Base-by-base conservation (phyloP, 139 green algal species). In the Limnomonas spitsbergensis region DNA sequence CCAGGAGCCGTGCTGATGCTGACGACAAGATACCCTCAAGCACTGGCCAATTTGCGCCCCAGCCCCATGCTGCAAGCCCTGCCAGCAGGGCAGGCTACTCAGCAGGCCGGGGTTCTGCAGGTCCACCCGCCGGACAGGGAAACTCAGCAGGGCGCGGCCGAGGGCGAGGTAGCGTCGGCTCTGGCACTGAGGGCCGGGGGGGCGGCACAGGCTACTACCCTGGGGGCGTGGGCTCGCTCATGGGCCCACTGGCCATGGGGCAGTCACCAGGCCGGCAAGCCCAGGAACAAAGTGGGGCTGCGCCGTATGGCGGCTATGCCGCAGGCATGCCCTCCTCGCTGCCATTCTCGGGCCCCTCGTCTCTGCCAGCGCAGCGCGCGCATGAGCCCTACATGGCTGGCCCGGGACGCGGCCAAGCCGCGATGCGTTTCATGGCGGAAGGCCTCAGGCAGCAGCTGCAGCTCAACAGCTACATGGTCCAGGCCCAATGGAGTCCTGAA, bases 371-470 rank as follows among this genome's bases (percentile, higher is more conserved):
- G 24, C 31, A 72, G 9, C 69, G 69, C 6, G 7, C 69, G 14
- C 36, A 75, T 47, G 69, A 75, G 14, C 35, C 27, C 26, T 54
- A 53, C 69, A 20, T n/a, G 9, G 4, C 42, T 4, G 34, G 69
- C 14, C 4, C 6, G 47, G 69, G 69, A 9, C 69, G 69, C 4
- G 36, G 7, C 35, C 34, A 42, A 24, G 27, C 34, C 7, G 31
- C 29, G 14, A 31, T 24, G 7, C 34, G 42, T 4, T 75, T 75
- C 61, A 69, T 91, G 78, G 76, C 82, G 1, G 93, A 97, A 36
- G 75, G 78, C 6, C 70, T 97, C 66, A 66, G 89, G 37, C 78
- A 90, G 69, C 89, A 96, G 82, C 81, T 97, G 84, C 85, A 90
- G 79, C 88, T 94, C 71, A 78, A 82, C 14, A 76, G 78, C 53